Conservation (phyloP, 495 filamentous ascomycete species). For the Viridothelium virens region DNA sequence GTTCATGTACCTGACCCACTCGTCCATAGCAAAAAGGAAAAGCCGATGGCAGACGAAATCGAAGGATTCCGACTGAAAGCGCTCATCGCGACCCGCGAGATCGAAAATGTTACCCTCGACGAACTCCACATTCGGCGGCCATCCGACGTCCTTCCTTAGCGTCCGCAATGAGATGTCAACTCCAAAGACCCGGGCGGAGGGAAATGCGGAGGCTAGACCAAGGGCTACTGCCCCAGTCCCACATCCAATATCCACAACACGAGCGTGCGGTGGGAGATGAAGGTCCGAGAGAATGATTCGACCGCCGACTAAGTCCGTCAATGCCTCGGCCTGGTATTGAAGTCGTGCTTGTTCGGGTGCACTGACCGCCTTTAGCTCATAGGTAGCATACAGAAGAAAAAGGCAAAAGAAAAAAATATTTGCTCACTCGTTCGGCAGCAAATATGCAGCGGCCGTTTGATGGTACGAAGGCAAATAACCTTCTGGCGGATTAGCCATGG, state of each 20-base stretch:
- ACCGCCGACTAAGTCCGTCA: constrained; percentile 1
- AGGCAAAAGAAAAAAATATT: background rate
- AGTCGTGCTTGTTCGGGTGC: constrained; percentile 2
- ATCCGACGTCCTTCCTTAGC: background rate
- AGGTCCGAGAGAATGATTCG: background rate
- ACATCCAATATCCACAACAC: constrained; percentile 20
- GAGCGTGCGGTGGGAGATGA: background rate
- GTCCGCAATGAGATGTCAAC: constrained; percentile 12
- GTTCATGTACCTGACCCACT: constrained; percentile 4
- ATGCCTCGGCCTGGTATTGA: background rate
- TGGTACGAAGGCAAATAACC: background rate
- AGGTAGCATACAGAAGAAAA: background rate
- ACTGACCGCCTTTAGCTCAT: background rate
- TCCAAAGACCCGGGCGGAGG: constrained; percentile 15
- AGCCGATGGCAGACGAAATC: constrained; percentile 8
- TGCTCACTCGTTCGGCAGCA: constrained; percentile 3
- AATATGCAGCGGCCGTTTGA: background rate
- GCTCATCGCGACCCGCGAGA: constrained; percentile 10
- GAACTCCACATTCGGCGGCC: constrained; percentile 5
- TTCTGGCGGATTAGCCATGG: background rate
- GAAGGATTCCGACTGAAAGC: background rate
- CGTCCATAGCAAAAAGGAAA: background rate
- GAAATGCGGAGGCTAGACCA: constrained; percentile 10
- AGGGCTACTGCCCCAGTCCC: constrained; percentile 15
- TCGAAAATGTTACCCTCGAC: constrained; percentile 7